Conservation (phyloP, 805 yeast genomes). For the Ogataea ganodermae region DNA sequence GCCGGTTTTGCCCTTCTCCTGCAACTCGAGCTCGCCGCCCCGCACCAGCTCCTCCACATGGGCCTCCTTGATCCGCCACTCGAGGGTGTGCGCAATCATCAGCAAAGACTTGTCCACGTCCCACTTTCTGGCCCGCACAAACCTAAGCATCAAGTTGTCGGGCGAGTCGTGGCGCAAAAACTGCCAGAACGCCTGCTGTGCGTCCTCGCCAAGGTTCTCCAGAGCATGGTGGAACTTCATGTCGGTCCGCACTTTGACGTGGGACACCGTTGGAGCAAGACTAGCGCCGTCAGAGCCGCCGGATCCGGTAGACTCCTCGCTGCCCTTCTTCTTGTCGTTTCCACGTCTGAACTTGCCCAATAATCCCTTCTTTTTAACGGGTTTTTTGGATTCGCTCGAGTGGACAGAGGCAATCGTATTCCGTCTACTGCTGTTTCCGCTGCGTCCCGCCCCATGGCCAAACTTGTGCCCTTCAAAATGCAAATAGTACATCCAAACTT, state of each 20-base stretch:
- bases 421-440: conserved; percentile 17
- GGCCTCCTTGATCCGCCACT: conserved; percentile 70
- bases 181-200: conserved; percentile 56
- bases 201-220: conserved; percentile 52
- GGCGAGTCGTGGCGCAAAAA: conserved; percentile 76
- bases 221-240: conserved; percentile 49
- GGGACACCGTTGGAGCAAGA: conserved; percentile 30
- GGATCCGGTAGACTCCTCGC: conserved; percentile 9
- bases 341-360: conserved; percentile 32
- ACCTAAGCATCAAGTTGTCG: conserved; percentile 76
- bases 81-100: conserved; percentile 72
- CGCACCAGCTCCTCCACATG: conserved; percentile 61
- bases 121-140: conserved; percentile 86
- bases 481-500: conserved; percentile 67
- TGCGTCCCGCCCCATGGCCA: conserved; percentile 17
- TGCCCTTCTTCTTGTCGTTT: conserved; percentile 24
- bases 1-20: conserved; percentile 45
- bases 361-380: conserved; percentile 35
- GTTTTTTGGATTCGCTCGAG: conserved; percentile 28
- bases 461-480: conserved; percentile 55
- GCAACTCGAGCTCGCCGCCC: conserved; percentile 70
- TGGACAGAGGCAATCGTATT: conserved; percentile 33
- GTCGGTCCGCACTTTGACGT: conserved; percentile 33
- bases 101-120: conserved; percentile 63
- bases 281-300: conserved; percentile 23